phyloP scores from a whole-genome alignment of 352 stramenopile genomes.

The Phytophthora idaei region DNA sequence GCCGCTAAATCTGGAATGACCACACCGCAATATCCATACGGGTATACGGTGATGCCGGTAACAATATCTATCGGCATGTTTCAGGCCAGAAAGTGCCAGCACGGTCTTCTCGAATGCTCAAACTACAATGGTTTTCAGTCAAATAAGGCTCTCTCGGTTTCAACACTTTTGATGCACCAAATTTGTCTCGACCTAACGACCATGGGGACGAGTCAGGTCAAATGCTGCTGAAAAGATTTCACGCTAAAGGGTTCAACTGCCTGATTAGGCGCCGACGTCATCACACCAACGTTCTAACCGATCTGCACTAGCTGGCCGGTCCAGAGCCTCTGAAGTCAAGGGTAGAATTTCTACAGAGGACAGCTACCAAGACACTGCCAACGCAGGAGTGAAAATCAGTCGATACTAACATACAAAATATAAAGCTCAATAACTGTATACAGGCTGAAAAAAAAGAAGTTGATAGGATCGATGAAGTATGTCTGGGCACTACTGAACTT shows the following conservation, averaged over 20 bases:
- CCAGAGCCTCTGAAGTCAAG: too few species aligned
- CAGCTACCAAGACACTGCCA: too few species aligned
- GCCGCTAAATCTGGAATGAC: background rate
- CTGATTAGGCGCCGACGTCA: background rate
- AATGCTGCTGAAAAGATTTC: background rate
- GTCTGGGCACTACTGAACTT: conserved; percentile 30
- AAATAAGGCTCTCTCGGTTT: background rate
- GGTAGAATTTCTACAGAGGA: too few species aligned
- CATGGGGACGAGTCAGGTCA: background rate
- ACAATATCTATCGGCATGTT: background rate
- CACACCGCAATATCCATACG: background rate
- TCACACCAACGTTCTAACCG: background rate
- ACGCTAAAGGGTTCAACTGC: background rate
- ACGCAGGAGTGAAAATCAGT: too few species aligned
- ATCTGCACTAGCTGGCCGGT: too few species aligned
- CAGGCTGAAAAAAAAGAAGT: conserved; percentile 15
- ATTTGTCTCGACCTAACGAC: too few species aligned
- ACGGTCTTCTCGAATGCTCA: too few species aligned
- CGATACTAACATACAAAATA: conserved; percentile 1
- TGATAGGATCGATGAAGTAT: conserved; percentile 31
- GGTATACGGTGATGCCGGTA: background rate
- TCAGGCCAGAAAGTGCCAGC: background rate
- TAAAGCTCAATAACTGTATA: conserved; percentile 16
- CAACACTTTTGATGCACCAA: too few species aligned
- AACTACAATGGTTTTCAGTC: background rate